phyloP scores from a whole-genome alignment of 2,329 filamentous ascomycete genomes.

The Elsinoe necatrix region DNA sequence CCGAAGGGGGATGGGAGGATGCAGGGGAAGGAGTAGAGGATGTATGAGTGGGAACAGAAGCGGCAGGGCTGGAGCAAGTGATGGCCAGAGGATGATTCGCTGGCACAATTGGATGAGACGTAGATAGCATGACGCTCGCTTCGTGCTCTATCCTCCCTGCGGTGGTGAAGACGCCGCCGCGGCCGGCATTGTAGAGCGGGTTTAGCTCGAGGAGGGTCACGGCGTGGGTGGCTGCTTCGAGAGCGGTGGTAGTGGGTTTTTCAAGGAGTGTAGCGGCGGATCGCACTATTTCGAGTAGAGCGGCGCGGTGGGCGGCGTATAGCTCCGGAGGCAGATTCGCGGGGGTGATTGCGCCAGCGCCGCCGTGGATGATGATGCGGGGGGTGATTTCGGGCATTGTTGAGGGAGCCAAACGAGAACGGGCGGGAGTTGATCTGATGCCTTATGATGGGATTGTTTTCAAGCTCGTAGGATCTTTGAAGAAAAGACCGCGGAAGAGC shows the following conservation, averaged over 20 bases:
- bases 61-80: too few relatives aligned
- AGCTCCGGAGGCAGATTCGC: conserved; percentile 30
- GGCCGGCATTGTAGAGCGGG: conserved; percentile 73
- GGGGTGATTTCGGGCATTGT: conserved; percentile 24
- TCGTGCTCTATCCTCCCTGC: conserved; percentile 80
- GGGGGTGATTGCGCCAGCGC: conserved; percentile 40
- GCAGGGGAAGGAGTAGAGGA: not conserved
- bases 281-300: conserved; percentile 32
- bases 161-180: conserved; percentile 78
- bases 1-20: too few relatives aligned
- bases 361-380: conserved; percentile 43
- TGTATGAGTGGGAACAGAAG: too few relatives aligned
- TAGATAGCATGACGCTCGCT: conserved; percentile 76
- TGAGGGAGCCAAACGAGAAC: not conserved
- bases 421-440: too few relatives aligned
- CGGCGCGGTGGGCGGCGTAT: conserved; percentile 32
- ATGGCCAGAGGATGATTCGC: not conserved
- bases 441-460: too few relatives aligned
- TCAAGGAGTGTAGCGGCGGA: conserved; percentile 25
- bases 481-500: not conserved
- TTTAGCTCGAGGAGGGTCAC: conserved; percentile 70
- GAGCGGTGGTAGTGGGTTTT: conserved; percentile 45
- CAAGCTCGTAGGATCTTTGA: not conserved
- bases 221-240: conserved; percentile 67
- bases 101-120: conserved; percentile 38